A percentile compares a stretch with the other conserved stretches of the same genome.
Evolutionary conservation across 2,329 filamentous ascomycete genomes (phyloP).

Genomic region (Cladosporium phlei): DNA sequence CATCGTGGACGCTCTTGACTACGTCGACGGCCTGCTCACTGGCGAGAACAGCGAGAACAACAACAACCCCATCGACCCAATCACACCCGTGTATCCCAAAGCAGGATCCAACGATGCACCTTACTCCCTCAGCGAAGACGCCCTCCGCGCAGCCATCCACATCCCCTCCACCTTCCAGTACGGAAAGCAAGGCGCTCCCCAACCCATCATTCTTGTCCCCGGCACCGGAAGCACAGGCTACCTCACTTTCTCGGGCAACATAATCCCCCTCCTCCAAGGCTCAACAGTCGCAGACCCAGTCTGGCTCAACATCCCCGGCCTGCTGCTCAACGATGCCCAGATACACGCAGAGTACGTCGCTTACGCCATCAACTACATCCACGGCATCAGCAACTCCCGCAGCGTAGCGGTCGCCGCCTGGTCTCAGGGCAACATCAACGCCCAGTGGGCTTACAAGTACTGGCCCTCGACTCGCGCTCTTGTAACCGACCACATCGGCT

Average conservation of each 20-base stretch:
- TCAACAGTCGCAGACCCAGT: slow-evolving; percentile 45
- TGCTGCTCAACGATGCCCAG: slow-evolving; percentile 47
- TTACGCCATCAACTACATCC: slow-evolving; percentile 56
- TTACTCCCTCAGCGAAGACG: slow-evolving; percentile 44
- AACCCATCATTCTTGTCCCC: slow-evolving; percentile 51
- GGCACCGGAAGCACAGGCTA: slow-evolving; percentile 50
- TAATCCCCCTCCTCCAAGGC: slow-evolving; percentile 45
- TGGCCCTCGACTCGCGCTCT: slow-evolving; percentile 47
- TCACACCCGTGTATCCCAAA: slow-evolving; percentile 35
- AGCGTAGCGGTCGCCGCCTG: slow-evolving; percentile 47
- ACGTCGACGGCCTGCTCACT: slow-evolving; percentile 21
- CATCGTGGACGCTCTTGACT: slow-evolving; percentile 16
- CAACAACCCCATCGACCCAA: slow-evolving; percentile 23
- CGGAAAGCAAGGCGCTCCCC: slow-evolving; percentile 36
- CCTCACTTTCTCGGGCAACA: slow-evolving; percentile 43
- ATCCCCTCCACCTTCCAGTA: slow-evolving; percentile 48
- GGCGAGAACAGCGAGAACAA: slow-evolving; percentile 27
- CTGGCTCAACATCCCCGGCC: slow-evolving; percentile 52
- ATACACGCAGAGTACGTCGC: slow-evolving; percentile 52
- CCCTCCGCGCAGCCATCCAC: slow-evolving; percentile 49
- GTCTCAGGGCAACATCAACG: slow-evolving; percentile 52
- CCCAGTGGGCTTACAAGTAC: slow-evolving; percentile 57
- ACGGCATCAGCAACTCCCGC: slow-evolving; percentile 34
- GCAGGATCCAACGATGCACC: slow-evolving; percentile 40
- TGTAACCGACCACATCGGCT: slow-evolving; percentile 48